phyloP scores from a whole-genome alignment of 1,284 basidiomycete species.

The Rhodotorula sp. region DNA sequence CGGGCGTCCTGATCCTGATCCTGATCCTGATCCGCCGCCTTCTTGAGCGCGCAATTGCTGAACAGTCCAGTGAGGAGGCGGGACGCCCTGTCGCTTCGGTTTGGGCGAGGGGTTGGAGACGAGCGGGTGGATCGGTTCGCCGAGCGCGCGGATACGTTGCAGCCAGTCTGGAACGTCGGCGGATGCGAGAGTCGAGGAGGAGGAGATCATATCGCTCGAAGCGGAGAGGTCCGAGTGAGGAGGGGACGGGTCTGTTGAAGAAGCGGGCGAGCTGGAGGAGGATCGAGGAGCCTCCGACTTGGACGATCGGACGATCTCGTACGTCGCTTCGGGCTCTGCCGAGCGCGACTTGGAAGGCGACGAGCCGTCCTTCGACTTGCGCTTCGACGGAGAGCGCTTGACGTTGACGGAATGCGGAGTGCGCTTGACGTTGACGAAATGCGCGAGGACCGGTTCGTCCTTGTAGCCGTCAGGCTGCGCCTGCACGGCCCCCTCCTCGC shows the following conservation, averaged over 20 bases:
- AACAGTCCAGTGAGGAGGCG: slow-evolving; percentile 31
- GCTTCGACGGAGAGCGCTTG: slow-evolving; percentile 7
- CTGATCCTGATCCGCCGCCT: background rate
- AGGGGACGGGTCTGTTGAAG: slow-evolving; percentile 1
- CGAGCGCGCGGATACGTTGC: slow-evolving; percentile 28
- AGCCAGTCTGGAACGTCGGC: slow-evolving; percentile 33
- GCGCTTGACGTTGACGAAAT: slow-evolving; percentile 11
- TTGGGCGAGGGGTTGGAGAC: background rate
- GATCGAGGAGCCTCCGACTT: background rate
- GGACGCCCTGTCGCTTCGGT: slow-evolving; percentile 5
- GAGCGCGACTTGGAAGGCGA: background rate
- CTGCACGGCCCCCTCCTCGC: no score
- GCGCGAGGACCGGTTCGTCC: background rate
- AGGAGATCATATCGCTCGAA: background rate
- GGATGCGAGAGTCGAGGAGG: background rate
- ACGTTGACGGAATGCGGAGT: slow-evolving; percentile 1
- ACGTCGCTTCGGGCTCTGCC: background rate
- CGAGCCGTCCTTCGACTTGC: background rate
- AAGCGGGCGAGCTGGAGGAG: background rate
- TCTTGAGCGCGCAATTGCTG: slow-evolving; percentile 22
- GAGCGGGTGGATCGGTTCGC: slow-evolving; percentile 26
- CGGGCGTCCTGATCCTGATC: background rate
- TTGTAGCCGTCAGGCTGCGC: background rate
- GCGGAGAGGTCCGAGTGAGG: slow-evolving; percentile 1
- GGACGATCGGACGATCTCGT: slow-evolving; percentile 15